Evolutionary conservation across 129 eudicot genomes (phyloP), one percentile per base, ranked within the genome.

Genomic region (Escallonia rubra): DNA sequence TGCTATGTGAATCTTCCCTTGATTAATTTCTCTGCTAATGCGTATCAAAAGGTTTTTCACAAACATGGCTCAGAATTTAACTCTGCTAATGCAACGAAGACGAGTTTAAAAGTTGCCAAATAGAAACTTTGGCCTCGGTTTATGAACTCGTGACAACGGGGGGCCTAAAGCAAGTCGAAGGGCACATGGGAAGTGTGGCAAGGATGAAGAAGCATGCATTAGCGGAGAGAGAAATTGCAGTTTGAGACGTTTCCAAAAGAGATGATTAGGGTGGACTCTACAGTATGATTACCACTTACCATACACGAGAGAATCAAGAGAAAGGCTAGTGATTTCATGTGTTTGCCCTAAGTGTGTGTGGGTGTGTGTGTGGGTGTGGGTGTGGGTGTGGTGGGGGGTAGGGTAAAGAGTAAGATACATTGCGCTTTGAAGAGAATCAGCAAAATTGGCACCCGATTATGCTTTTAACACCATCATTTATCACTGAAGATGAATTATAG

Each of bases 1-100:
- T 12, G 84, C 78, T 41, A 92, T 66, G 60, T 81, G 91, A 61
- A 86, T 66, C 49, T 59, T 52, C 34, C 85, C 71, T 66, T 72
- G 69, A 39, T 41, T 75, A 23, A 68, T 43, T 50, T 77, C 86
- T 66, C 68, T 70, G 59, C 61, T 59, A 7, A 61, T 58, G 16
- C 85, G 70, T 39, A 67, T 13, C 7, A 69, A 63, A 41, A 66
- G 62, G 16, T 63, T 59, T 43, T 64, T 76, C 15, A 8, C 76
- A 40, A 44, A 61, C 86, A 76, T 74, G 44, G 55, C 67, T 63
- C 8, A 16, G 23, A 16, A 8, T 4, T 2, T 4, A 4, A 57
- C 62, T 16, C 43, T 23, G 8, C 43, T 3, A 49, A 51, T 34
- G 45, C 59, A 66, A 38, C 3, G 44, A 50, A 13, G 14, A 52